Evolutionary conservation across 352 stramenopile genomes (phyloP).

Genomic region (Phytophthora multivora): DNA sequence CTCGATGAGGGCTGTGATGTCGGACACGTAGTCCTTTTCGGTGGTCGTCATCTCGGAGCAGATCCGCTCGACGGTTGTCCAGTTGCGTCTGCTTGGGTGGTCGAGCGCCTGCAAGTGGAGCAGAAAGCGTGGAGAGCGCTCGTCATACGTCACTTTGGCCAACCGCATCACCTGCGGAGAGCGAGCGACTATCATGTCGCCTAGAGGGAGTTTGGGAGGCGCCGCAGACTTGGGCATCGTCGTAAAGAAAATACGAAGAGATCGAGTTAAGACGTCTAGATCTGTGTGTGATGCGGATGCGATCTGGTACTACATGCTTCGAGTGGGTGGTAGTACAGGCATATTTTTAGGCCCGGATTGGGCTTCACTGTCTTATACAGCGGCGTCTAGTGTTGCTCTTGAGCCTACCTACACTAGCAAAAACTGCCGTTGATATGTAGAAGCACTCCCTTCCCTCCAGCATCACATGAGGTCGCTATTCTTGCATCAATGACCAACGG

Average conservation of each 20-base stretch:
- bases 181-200: slow-evolving; percentile 6
- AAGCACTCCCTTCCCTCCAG: neutral
- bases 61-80: slow-evolving; percentile 33
- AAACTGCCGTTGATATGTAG: no score
- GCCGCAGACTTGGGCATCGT: slow-evolving; percentile 20
- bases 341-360: slow-evolving; percentile 22
- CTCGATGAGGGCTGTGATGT: slow-evolving; percentile 25
- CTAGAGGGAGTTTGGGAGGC: slow-evolving; percentile 15
- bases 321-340: no score
- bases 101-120: slow-evolving; percentile 32
- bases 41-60: slow-evolving; percentile 38
- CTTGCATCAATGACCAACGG: slow-evolving; percentile 10
- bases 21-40: slow-evolving; percentile 38
- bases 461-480: neutral
- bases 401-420: no score
- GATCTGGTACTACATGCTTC: slow-evolving; percentile 2
- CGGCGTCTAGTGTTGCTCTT: neutral
- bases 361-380: slow-evolving; percentile 28
- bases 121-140: slow-evolving; percentile 32
- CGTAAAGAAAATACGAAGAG: slow-evolving; percentile 5
- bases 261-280: slow-evolving; percentile 4
- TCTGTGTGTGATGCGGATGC: slow-evolving; percentile 12
- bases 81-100: slow-evolving; percentile 29
- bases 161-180: slow-evolving; percentile 25
- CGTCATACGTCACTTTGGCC: slow-evolving; percentile 21